A percentile compares a stretch with the other conserved stretches of the same genome.
Evolutionary conservation across 768 basidiomycete genomes (phyloP).

Genomic region (Terana coerulea): DNA sequence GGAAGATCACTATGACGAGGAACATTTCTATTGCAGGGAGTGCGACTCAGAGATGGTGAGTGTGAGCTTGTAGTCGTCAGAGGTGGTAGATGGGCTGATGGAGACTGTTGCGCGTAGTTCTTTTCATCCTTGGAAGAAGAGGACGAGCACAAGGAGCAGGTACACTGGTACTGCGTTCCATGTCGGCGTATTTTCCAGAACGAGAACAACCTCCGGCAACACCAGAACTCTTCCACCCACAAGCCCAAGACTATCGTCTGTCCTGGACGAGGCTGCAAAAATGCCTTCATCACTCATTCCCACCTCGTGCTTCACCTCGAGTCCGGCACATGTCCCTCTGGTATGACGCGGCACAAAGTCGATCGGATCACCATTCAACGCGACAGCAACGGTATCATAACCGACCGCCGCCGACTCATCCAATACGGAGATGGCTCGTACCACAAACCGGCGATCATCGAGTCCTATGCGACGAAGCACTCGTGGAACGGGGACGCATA

Average conservation of each 20-base stretch:
- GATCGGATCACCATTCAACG: slow-evolving; percentile 33
- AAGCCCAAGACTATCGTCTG: slow-evolving; percentile 33
- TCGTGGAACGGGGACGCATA: slow-evolving; percentile 43
- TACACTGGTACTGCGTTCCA: slow-evolving; percentile 37
- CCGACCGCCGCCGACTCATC: slow-evolving; percentile 48
- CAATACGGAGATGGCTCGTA: slow-evolving; percentile 25
- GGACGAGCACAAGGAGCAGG: slow-evolving; percentile 24
- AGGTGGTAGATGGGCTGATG: neutral
- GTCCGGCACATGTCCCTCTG: slow-evolving; percentile 49
- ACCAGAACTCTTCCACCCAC: slow-evolving; percentile 48
- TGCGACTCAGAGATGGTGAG: neutral
- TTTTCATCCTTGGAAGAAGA: neutral
- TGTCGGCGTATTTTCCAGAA: slow-evolving; percentile 44
- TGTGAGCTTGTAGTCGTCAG: slow-evolving; percentile 1
- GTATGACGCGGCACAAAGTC: slow-evolving; percentile 34
- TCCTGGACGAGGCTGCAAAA: slow-evolving; percentile 39
- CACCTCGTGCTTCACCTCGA: slow-evolving; percentile 63
- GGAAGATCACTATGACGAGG: slow-evolving; percentile 28
- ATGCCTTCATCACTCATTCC: slow-evolving; percentile 46
- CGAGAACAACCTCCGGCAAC: slow-evolving; percentile 38
- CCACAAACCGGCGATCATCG: slow-evolving; percentile 27
- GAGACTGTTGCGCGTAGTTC: neutral
- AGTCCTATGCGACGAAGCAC: slow-evolving; percentile 32
- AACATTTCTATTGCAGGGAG: slow-evolving; percentile 9
- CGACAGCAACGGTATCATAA: slow-evolving; percentile 47